Evolutionary conservation across 2,329 filamentous ascomycete genomes (phyloP).

Genomic region (Diaporthe batatas): DNA sequence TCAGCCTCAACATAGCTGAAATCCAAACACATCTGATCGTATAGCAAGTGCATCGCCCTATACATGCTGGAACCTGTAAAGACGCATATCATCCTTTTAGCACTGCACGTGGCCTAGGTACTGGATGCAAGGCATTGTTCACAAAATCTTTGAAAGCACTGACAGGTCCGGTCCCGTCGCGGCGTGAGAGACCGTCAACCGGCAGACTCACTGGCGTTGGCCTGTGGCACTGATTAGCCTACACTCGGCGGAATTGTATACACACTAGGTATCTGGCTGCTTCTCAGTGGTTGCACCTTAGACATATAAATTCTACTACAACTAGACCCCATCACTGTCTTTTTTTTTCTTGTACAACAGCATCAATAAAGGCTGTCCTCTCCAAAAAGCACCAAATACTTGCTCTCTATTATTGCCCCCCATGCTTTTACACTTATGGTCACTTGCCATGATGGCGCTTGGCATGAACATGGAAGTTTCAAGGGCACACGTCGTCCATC

Average conservation of each 20-base stretch:
- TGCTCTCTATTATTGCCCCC: no score
- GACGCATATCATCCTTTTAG: background rate
- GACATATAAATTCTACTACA: background rate
- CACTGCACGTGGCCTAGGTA: background rate
- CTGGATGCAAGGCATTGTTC: background rate
- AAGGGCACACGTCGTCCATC: background rate
- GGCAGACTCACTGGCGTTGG: background rate
- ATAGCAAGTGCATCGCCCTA: no score
- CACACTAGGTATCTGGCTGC: background rate
- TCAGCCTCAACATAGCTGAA: no score
- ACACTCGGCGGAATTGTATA: background rate
- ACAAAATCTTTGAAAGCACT: background rate
- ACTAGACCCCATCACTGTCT: fast-evolving
- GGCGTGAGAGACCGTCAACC: background rate
- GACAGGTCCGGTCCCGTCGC: background rate
- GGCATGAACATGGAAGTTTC: background rate
- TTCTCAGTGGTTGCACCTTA: background rate
- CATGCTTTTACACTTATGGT: background rate
- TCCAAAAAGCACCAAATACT: background rate
- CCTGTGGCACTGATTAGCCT: background rate
- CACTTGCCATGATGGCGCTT: background rate
- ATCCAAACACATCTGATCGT: no score
- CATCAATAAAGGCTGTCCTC: background rate
- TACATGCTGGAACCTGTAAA: background rate
- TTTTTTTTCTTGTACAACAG: no score